Evolutionary conservation across 1,284 basidiomycete species (phyloP).

Genomic region (Leccinum griseonigrum): DNA sequence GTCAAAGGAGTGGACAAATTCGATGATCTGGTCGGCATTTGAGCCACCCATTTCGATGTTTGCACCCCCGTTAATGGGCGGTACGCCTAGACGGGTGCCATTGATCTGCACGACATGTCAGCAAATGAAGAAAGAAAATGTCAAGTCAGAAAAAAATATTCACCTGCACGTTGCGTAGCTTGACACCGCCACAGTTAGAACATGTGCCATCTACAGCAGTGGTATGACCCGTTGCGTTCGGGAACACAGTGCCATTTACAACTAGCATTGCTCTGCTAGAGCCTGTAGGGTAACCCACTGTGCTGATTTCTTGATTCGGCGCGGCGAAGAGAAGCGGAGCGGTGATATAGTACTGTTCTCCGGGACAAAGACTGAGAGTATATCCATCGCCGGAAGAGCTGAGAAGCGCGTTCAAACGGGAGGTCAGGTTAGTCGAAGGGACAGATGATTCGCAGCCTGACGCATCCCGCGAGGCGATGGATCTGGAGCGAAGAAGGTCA

Average conservation of each 20-base stretch:
- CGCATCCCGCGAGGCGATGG: conserved; percentile 6
- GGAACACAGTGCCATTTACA: conserved; percentile 51
- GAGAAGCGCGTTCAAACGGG: conserved; percentile 65
- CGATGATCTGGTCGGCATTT: conserved; percentile 65
- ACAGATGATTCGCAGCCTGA: conserved; percentile 48
- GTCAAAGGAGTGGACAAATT: conserved; percentile 68
- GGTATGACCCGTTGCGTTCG: conserved; percentile 60
- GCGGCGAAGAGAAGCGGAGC: conserved; percentile 64
- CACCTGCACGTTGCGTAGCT: conserved; percentile 72
- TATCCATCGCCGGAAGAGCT: conserved; percentile 64
- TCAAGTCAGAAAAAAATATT: conserved; percentile 5
- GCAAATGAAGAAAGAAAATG: conserved; percentile 36
- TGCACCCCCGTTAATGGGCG: conserved; percentile 57
- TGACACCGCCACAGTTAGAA: conserved; percentile 52
- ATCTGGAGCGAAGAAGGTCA: conserved; percentile 14
- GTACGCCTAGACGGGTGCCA: conserved; percentile 54
- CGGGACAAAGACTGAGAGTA: conserved; percentile 62
- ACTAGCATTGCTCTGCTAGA: conserved; percentile 50
- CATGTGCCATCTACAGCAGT: conserved; percentile 70
- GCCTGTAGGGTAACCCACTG: conserved; percentile 68
- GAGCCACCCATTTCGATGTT: conserved; percentile 77
- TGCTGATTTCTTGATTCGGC: conserved; percentile 75
- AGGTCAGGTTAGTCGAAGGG: conserved; percentile 63
- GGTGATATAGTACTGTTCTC: conserved; percentile 57
- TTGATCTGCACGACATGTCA: conserved; percentile 50